A percentile compares a stretch with the other conserved stretches of the same genome.
Evolutionary conservation across 495 filamentous ascomycete genomes (phyloP).

Genomic region (Talaromyces trachyspermus): DNA sequence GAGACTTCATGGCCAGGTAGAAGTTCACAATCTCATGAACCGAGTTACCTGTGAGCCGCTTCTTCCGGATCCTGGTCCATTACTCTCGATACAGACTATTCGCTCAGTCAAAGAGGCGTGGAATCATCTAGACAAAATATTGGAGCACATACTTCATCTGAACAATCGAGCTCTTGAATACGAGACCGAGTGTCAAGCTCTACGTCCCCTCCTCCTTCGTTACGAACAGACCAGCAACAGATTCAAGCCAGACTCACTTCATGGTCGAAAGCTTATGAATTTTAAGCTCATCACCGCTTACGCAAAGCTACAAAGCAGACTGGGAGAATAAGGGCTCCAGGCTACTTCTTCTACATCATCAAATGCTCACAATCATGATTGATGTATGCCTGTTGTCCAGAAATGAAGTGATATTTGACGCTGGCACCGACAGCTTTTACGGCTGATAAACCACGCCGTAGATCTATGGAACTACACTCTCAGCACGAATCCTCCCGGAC

Average conservation of each 20-base stretch:
- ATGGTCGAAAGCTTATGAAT: neutral
- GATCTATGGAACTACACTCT: conserved; percentile 4
- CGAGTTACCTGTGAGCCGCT: neutral
- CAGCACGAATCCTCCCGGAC: neutral
- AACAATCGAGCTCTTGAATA: neutral
- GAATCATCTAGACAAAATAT: neutral
- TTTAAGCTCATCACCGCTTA: neutral
- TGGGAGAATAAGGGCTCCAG: neutral
- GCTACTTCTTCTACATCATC: conserved; percentile 29
- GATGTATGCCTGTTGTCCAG: conserved; percentile 21
- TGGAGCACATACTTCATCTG: neutral
- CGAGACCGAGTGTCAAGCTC: neutral
- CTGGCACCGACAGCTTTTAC: conserved; percentile 22
- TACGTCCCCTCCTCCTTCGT: neutral
- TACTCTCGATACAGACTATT: neutral
- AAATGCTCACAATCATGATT: conserved; percentile 32
- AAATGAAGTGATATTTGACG: conserved; percentile 29
- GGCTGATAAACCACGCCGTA: conserved; percentile 16
- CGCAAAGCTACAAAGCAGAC: neutral
- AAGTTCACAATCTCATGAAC: neutral
- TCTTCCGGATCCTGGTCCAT: neutral
- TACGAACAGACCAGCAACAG: neutral
- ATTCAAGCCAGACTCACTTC: neutral
- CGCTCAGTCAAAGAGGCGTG: conserved; percentile 1
- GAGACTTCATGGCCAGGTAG: conserved; percentile 4